phyloP scores from a whole-genome alignment of 345 rosid species.

The Anastatica hierochuntica region DNA sequence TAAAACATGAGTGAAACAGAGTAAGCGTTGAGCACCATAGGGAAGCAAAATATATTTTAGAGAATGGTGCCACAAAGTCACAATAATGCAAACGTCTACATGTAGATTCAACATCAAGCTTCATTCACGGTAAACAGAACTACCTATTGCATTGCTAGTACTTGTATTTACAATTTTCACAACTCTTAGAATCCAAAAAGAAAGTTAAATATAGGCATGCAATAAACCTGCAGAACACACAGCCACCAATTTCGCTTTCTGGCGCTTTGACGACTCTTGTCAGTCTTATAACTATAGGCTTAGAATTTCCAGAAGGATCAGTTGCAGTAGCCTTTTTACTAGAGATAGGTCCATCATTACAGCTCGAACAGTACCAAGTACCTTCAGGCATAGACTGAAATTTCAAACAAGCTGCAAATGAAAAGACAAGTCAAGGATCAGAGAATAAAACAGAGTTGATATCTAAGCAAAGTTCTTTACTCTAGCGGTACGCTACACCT shows the following conservation, averaged over 20 bases:
- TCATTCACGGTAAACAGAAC: background rate
- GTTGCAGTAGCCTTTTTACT: constrained; percentile 33
- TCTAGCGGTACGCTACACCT: constrained; percentile 4
- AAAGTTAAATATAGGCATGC: background rate
- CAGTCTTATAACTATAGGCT: constrained; percentile 50
- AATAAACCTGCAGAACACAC: constrained; percentile 86
- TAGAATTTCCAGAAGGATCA: constrained; percentile 29
- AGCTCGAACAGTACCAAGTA: constrained; percentile 71
- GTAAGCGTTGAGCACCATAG: background rate
- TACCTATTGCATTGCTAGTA: background rate
- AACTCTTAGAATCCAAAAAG: background rate
- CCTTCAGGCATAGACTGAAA: constrained; percentile 51
- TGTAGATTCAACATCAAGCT: constrained; percentile 1
- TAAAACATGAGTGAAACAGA: background rate
- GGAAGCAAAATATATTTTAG: background rate
- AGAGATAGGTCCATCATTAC: constrained; percentile 41
- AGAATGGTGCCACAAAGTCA: background rate
- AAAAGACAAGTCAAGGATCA: constrained; percentile 18
- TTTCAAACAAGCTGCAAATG: constrained; percentile 73
- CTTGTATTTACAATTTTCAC: background rate
- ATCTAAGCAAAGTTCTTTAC: background rate
- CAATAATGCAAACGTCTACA: background rate
- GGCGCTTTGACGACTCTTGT: constrained; percentile 63
- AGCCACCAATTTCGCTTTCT: constrained; percentile 81
- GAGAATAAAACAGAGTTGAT: background rate